A percentile compares a stretch with the other conserved stretches of the same genome.
These are phyloP conservation scores for Daldinia sp. DNA, from an alignment of 2,329 filamentous ascomycete genomes.

Conservation along the genomic window DNA sequence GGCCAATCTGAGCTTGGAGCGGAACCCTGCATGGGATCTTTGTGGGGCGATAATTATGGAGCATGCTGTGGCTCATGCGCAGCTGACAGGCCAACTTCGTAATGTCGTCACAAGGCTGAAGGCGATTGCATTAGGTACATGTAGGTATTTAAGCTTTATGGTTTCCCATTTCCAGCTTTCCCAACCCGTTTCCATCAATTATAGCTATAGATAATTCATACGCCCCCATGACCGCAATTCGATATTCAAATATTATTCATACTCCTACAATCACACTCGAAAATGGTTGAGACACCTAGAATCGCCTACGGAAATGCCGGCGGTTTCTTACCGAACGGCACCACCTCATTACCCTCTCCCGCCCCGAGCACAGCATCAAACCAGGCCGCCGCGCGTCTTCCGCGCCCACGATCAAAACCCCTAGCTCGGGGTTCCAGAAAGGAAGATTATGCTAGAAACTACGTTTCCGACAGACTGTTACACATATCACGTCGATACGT, in stretches of 20 bases:
- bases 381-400: slow-evolving; percentile 58
- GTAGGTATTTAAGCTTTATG: neutral
- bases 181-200: neutral
- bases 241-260: slow-evolving; percentile 4
- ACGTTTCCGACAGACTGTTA: slow-evolving; percentile 65
- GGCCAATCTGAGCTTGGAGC: neutral
- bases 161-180: neutral
- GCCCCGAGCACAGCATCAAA: slow-evolving; percentile 64
- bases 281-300: slow-evolving; percentile 45
- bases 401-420: slow-evolving; percentile 66
- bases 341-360: slow-evolving; percentile 63
- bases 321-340: slow-evolving; percentile 62
- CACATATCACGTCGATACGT: slow-evolving; percentile 69
- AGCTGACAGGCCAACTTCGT: slow-evolving; percentile 37
- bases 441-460: slow-evolving; percentile 70
- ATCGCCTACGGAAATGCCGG: slow-evolving; percentile 50
- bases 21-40: neutral
- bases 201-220: neutral
- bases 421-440: slow-evolving; percentile 69
- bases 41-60: neutral
- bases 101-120: slow-evolving; percentile 38
- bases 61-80: slow-evolving; percentile 16
- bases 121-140: neutral
- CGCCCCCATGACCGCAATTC: slow-evolving; percentile 23
- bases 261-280: slow-evolving; percentile 5